Conservation (phyloP, 148 eudicot genomes). For the Nepenthes gracilis region DNA sequence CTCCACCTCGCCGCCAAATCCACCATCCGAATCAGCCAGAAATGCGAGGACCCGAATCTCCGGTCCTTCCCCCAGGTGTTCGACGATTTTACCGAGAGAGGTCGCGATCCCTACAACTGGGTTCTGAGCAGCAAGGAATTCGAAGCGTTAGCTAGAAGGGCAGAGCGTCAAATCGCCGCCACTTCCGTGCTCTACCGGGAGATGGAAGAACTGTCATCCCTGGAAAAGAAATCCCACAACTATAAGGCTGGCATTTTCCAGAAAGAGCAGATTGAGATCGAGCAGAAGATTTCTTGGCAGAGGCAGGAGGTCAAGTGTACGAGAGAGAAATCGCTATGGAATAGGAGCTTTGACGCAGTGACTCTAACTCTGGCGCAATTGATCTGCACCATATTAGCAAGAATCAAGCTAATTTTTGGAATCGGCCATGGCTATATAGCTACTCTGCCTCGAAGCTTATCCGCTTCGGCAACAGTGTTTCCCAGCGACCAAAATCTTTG, state of each 20-base stretch:
- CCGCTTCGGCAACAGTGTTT: conserved; percentile 57
- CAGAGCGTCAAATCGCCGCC: conserved; percentile 33
- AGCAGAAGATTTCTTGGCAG: conserved; percentile 62
- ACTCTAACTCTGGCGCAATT: conserved; percentile 38
- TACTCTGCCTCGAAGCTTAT: conserved; percentile 56
- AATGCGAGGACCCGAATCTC: conserved; percentile 38
- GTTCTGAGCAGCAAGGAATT: conserved; percentile 42
- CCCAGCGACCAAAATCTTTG: conserved; percentile 31
- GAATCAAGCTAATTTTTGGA: conserved; percentile 74
- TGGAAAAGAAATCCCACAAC: conserved; percentile 21
- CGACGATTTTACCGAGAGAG: conserved; percentile 48
- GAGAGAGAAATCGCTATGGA: conserved; percentile 67
- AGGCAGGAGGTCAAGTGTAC: conserved; percentile 53
- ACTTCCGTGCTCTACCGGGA: conserved; percentile 53
- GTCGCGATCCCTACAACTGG: conserved; percentile 55
- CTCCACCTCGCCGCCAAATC: conserved; percentile 32
- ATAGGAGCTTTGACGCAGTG: conserved; percentile 44
- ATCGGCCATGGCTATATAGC: conserved; percentile 24
- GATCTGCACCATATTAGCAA: conserved; percentile 47
- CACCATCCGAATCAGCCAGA: conserved; percentile 24
- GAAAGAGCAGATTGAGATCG: conserved; percentile 19
- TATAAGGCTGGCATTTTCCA: conserved; percentile 6
- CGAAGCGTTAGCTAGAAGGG: conserved; percentile 36
- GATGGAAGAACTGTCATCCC: conserved; percentile 44
- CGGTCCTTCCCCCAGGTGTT: conserved; percentile 28